Evolutionary conservation across 805 yeast genomes (phyloP), one percentile per base, ranked within the genome.

Genomic region (Candida sakaeoensis): DNA sequence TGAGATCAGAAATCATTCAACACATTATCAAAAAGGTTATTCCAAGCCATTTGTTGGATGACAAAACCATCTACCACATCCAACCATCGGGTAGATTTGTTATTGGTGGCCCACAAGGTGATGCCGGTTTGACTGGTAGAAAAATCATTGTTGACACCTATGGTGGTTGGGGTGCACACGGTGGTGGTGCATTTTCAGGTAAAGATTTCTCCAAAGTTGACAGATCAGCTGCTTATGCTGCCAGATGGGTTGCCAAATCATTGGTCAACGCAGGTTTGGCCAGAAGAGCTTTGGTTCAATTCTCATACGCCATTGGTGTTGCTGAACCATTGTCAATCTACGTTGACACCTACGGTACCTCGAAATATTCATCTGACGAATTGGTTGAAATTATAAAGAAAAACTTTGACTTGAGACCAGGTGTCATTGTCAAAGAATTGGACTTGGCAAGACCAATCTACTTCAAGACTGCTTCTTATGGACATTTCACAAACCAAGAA

Each of bases 161-260:
- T 76, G 99, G 99, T 77, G 99, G 99, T 62, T 95, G 99, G 95
- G 97, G 99, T 74, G 98, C 99, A 62, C 99, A 93, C 79, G 99
- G 99, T 75, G 99, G 99, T 79, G 99, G 99, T 79, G 99, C 99
- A 51, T 93, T 93, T 89, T 85, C 96, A 51, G 99, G 99, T 72
- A 93, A 93, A 80, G 99, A 93, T 74, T 93, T 87, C 86, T 88
- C 97, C 68, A 93, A 93, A 80, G 99, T 93, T 62, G 99, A 93
- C 73, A 87, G 99, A 77, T 91, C 98, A 51, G 99, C 99, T 65
- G 99, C 99, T 54, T 93, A 93, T 68, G 97, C 99, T 61, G 99
- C 99, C 58, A 89, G 99, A 79, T 93, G 99, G 99, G 97, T 93
- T 59, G 99, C 99, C 68, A 93, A 93, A 79, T 93, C 99, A 41